Percentiles rank a stretch among this genome's conserved stretches.
phyloP scores from a whole-genome alignment of 148 eudicot species.

The Heliosperma pusillum region DNA sequence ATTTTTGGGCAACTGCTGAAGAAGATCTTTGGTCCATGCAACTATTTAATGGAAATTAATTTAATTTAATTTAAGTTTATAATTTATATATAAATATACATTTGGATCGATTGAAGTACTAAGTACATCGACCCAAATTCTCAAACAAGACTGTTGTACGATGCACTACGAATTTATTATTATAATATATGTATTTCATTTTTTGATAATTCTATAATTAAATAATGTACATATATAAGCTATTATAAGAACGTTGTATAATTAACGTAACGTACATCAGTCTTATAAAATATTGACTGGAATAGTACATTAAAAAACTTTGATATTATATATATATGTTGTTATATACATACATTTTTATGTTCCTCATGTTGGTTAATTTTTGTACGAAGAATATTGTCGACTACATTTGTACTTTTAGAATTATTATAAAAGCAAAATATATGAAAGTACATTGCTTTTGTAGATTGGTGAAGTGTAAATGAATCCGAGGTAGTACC shows the following conservation, averaged over 20 bases:
- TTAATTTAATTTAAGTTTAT: not conserved
- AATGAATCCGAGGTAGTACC: too few species aligned
- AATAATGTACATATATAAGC: not conserved
- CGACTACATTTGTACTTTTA: not conserved
- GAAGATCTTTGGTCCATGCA: conserved; percentile 83
- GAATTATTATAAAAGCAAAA: too few species aligned
- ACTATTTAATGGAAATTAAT: conserved; percentile 35
- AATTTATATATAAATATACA: too few species aligned
- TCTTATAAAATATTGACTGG: too few species aligned
- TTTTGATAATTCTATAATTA: not conserved
- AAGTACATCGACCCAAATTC: too few species aligned
- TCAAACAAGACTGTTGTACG: too few species aligned
- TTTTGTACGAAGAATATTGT: not conserved
- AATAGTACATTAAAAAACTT: too few species aligned
- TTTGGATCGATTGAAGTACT: too few species aligned
- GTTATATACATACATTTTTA: not conserved
- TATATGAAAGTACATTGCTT: not conserved
- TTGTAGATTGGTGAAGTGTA: too few species aligned
- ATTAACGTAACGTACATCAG: not conserved
- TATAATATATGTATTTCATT: too few species aligned
- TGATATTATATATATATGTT: too few species aligned
- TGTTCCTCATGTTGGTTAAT: not conserved
- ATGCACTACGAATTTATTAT: too few species aligned
- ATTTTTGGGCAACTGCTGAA: conserved; percentile 46
- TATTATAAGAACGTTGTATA: not conserved